phyloP scores from a whole-genome alignment of 169 alveolate genomes.

The Plasmodium yoelii region DNA sequence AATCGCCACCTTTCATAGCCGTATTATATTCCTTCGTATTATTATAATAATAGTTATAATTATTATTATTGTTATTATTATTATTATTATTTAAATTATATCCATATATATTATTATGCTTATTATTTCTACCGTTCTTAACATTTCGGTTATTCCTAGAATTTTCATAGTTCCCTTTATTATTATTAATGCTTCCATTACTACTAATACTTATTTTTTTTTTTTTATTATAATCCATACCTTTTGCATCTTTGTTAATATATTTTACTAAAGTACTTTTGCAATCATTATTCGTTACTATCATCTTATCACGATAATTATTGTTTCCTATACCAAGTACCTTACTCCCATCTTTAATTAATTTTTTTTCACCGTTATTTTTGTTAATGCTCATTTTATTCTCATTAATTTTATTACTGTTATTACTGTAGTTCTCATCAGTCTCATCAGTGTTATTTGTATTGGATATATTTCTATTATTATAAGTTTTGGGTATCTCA shows the following conservation, averaged over 20 bases:
- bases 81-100: neutral
- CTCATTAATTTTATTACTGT: constrained; percentile 2
- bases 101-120: neutral
- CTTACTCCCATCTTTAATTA: neutral
- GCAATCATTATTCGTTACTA: neutral
- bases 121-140: neutral
- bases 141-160: neutral
- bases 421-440: neutral
- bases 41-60: too few species aligned
- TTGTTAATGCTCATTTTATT: neutral
- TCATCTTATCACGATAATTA: neutral
- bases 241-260: constrained; percentile 4
- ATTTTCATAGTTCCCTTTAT: constrained; percentile 10
- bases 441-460: neutral
- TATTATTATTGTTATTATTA: neutral
- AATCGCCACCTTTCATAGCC: constrained; percentile 8
- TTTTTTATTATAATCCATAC: neutral
- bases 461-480: too few species aligned
- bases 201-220: constrained; percentile 3
- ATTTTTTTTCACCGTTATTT: neutral
- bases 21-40: neutral
- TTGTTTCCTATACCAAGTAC: neutral
- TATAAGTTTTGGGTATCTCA: neutral
- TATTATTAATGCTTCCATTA: neutral
- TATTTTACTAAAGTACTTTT: neutral